phyloP scores from a whole-genome alignment of 306 rosid species.

The Oemleria cerasiformis region DNA sequence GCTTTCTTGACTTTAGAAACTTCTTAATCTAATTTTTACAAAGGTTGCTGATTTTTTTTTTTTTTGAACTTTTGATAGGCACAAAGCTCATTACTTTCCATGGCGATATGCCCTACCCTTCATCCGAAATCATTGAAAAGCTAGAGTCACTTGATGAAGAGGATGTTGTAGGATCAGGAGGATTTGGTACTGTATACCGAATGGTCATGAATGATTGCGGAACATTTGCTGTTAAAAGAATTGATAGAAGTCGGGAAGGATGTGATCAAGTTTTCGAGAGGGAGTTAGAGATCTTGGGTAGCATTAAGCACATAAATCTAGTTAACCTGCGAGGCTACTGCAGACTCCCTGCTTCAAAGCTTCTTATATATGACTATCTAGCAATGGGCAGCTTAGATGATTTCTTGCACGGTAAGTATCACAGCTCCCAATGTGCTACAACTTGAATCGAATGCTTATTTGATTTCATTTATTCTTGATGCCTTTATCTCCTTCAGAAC shows the following conservation, averaged over 20 bases:
- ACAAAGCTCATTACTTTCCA: conserved; percentile 89
- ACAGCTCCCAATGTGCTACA: background rate
- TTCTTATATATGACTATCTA: conserved; percentile 81
- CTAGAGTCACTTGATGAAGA: conserved; percentile 77
- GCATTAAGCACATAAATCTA: conserved; percentile 82
- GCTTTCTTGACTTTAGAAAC: conserved; percentile 7
- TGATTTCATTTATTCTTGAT: background rate
- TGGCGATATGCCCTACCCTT: conserved; percentile 87
- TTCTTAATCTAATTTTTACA: background rate
- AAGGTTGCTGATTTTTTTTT: background rate
- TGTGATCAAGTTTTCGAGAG: conserved; percentile 88
- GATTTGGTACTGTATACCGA: conserved; percentile 82
- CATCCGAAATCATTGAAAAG: conserved; percentile 80
- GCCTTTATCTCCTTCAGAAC: conserved; percentile 25
- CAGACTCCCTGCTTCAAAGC: conserved; percentile 86
- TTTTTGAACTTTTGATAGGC: conserved; percentile 39
- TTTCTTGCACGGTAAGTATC: conserved; percentile 74
- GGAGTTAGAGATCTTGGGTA: conserved; percentile 87
- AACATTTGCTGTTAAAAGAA: conserved; percentile 83
- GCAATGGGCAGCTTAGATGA: conserved; percentile 83
- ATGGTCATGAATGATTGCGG: conserved; percentile 95
- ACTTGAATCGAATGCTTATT: background rate
- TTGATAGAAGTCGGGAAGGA: conserved; percentile 72
- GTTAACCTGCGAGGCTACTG: conserved; percentile 91
- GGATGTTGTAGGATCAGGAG: conserved; percentile 85